Evolutionary conservation across 2,329 filamentous ascomycete genomes (phyloP).

Genomic region (Cladosporium sp.): DNA sequence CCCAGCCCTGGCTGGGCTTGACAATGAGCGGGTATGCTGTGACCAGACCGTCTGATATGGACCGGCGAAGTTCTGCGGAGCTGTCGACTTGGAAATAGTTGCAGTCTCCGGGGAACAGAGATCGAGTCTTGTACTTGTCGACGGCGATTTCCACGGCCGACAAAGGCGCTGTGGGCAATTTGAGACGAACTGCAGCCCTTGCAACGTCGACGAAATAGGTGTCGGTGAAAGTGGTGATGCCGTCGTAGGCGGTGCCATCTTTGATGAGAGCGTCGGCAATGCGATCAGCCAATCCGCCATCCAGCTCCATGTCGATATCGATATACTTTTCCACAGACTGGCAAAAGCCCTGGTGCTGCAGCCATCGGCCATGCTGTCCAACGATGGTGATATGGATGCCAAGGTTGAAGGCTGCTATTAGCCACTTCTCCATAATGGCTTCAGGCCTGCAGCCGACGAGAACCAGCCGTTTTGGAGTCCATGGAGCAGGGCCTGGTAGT

Average conservation of each 20-base stretch:
- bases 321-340: background rate
- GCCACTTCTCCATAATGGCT: background rate
- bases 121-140: background rate
- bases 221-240: background rate
- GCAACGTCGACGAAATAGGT: background rate
- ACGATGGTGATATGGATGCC: background rate
- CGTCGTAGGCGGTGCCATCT: background rate
- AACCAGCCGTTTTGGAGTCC: background rate
- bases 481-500: background rate
- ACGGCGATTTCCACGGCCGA: background rate
- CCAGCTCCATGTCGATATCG: background rate
- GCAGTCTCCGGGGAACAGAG: background rate
- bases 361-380: background rate
- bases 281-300: background rate
- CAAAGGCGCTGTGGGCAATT: background rate
- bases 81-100: background rate
- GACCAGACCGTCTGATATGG: background rate
- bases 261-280: background rate
- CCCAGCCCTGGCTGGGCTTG: background rate
- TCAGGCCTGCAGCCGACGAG: background rate
- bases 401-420: background rate
- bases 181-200: background rate
- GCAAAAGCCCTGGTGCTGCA: background rate
- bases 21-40: background rate
- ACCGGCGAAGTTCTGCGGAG: background rate